Conservation (phyloP, 768 basidiomycete species). For the Xanthoconium stramineum region DNA sequence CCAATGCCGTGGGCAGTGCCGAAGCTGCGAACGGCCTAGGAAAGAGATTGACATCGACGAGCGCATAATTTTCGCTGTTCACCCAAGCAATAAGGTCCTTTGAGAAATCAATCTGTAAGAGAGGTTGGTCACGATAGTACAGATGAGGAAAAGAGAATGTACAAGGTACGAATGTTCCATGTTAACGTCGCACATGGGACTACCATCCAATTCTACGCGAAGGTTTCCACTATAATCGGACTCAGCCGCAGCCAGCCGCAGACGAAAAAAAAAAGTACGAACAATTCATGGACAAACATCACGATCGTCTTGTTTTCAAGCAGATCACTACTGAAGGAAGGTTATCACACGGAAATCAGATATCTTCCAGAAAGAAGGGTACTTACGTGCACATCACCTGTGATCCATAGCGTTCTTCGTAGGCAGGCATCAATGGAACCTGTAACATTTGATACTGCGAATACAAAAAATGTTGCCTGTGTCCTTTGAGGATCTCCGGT, state of each 20-base stretch:
- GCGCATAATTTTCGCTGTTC: constrained; percentile 56
- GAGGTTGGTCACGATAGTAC: background rate
- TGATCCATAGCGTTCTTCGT: constrained; percentile 70
- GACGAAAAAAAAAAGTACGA: constrained; percentile 29
- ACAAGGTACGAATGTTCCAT: constrained; percentile 86
- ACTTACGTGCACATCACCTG: constrained; percentile 90
- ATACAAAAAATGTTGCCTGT: constrained; percentile 82
- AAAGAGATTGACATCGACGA: constrained; percentile 86
- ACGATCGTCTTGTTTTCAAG: constrained; percentile 76
- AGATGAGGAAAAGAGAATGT: constrained; percentile 8
- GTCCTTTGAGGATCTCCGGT: constrained; percentile 83
- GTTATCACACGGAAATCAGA: constrained; percentile 1
- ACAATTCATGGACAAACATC: constrained; percentile 96
- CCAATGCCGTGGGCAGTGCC: constrained; percentile 29
- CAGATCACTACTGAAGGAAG: constrained; percentile 59
- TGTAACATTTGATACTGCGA: constrained; percentile 74
- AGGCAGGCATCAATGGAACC: constrained; percentile 69
- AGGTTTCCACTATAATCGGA: constrained; percentile 70
- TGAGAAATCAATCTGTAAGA: constrained; percentile 79
- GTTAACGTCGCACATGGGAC: constrained; percentile 66
- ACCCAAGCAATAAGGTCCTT: constrained; percentile 80
- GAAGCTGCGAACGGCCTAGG: constrained; percentile 48
- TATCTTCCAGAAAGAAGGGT: background rate
- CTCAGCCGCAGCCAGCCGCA: background rate
- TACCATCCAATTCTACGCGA: constrained; percentile 76